A percentile compares a stretch with the other conserved stretches of the same genome.
phyloP scores from a whole-genome alignment of 306 rosid species.

The Notholithocarpus densiflorus region DNA sequence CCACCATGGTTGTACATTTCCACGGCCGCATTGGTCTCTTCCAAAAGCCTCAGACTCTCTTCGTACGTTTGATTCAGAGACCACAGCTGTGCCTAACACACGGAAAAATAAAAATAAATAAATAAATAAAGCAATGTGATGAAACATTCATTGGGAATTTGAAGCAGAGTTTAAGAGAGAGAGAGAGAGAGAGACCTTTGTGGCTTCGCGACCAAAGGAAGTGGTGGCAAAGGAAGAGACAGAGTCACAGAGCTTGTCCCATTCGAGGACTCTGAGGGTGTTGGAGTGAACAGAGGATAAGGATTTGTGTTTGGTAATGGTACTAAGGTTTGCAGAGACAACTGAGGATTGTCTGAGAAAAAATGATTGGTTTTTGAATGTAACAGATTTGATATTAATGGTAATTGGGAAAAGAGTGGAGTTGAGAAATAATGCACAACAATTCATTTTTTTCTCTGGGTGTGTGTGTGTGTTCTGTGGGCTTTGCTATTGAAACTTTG shows the following conservation, averaged over 20 bases:
- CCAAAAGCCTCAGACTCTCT: slow-evolving; percentile 68
- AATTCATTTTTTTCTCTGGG: slow-evolving; percentile 31
- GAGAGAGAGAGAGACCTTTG: slow-evolving; percentile 40
- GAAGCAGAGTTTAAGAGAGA: background rate
- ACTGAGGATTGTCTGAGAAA: slow-evolving; percentile 19
- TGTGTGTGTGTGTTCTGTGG: background rate
- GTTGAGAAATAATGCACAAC: slow-evolving; percentile 16
- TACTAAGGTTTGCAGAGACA: slow-evolving; percentile 17
- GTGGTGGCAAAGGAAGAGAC: slow-evolving; percentile 84
- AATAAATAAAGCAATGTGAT: background rate
- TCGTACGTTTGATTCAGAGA: slow-evolving; percentile 55
- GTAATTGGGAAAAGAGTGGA: slow-evolving; percentile 24
- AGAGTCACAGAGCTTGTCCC: slow-evolving; percentile 86
- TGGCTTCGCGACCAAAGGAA: slow-evolving; percentile 71
- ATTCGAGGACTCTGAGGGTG: slow-evolving; percentile 77
- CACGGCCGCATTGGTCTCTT: slow-evolving; percentile 84
- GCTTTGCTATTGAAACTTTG: background rate
- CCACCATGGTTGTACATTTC: slow-evolving; percentile 80
- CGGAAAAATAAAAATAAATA: background rate
- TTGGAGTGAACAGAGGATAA: slow-evolving; percentile 56
- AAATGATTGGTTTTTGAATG: slow-evolving; percentile 18
- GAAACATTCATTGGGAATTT: background rate
- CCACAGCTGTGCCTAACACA: slow-evolving; percentile 67
- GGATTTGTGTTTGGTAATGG: background rate
- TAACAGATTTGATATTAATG: slow-evolving; percentile 1